Conservation (phyloP, 306 rosid species). For the Citrullus mucosospermus region DNA sequence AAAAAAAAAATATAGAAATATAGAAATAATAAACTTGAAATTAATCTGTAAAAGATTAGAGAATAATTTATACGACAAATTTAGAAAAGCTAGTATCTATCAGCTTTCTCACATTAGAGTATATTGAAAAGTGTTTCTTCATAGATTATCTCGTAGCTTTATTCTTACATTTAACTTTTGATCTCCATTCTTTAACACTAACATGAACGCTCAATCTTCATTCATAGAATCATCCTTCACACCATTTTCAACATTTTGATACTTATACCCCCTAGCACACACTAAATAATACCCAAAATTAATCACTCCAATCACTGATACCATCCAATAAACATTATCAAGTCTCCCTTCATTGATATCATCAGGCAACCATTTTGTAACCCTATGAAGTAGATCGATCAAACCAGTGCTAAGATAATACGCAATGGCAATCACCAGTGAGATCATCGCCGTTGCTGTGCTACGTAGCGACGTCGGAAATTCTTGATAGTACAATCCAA, state of each 20-base stretch:
- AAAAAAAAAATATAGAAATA: too few relatives aligned
- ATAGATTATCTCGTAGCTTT: not conserved
- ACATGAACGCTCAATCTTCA: not conserved
- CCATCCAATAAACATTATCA: conserved; percentile 43
- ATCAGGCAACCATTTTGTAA: conserved; percentile 49
- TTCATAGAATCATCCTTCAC: not conserved
- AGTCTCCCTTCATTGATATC: conserved; percentile 36
- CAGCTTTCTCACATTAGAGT: too few relatives aligned
- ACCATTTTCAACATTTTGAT: conserved; percentile 15
- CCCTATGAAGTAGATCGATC: conserved; percentile 22
- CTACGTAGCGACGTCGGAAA: conserved; percentile 34
- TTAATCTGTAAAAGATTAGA: too few relatives aligned
- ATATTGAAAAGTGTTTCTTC: too few relatives aligned
- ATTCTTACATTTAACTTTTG: not conserved
- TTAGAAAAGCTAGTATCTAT: too few relatives aligned
- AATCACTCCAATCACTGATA: conserved; percentile 29
- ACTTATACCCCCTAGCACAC: conserved; percentile 29
- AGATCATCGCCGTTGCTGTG: conserved; percentile 51
- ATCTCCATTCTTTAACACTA: not conserved
- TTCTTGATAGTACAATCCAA: conserved; percentile 50
- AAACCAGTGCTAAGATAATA: conserved; percentile 34
- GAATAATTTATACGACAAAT: too few relatives aligned
- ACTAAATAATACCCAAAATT: conserved; percentile 39
- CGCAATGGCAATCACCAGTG: conserved; percentile 25
- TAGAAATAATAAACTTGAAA: too few relatives aligned